Percentiles rank a stretch among this genome's conserved stretches.
phyloP scores from a whole-genome alignment of 441 rosid species.

The Erysimum cheiri region DNA sequence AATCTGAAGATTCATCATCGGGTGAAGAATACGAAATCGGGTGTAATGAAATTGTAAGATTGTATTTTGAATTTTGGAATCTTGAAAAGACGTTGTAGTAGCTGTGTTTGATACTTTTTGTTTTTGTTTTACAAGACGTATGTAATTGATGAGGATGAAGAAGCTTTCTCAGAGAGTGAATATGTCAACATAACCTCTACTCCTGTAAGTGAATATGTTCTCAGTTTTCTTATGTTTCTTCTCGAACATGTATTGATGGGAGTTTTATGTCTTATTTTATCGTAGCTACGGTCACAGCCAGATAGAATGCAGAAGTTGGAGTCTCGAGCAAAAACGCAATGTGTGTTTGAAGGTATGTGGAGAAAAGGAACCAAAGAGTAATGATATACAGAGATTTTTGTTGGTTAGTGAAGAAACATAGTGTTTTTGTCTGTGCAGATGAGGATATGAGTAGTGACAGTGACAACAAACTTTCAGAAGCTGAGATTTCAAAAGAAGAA shows the following conservation, averaged over 20 bases:
- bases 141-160: slow-evolving; percentile 34
- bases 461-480: slow-evolving; percentile 39
- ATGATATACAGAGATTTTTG: not conserved
- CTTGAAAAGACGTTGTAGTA: slow-evolving; percentile 16
- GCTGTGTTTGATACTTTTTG: not conserved
- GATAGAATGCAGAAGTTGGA: slow-evolving; percentile 34
- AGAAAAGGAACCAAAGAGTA: slow-evolving; percentile 15
- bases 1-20: slow-evolving; percentile 14
- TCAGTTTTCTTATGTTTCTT: slow-evolving; percentile 22
- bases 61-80: slow-evolving; percentile 5
- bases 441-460: slow-evolving; percentile 44
- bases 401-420: slow-evolving; percentile 30
- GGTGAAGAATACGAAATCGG: slow-evolving; percentile 8
- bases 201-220: slow-evolving; percentile 27
- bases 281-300: slow-evolving; percentile 37
- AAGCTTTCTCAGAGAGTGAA: slow-evolving; percentile 36
- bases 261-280: not conserved
- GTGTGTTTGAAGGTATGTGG: slow-evolving; percentile 42
- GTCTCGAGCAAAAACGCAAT: slow-evolving; percentile 39
- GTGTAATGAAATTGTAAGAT: slow-evolving; percentile 33
- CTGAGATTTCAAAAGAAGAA: slow-evolving; percentile 36
- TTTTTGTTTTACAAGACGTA: slow-evolving; percentile 22
- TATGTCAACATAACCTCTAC: slow-evolving; percentile 2
- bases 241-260: slow-evolving; percentile 13
- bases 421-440: slow-evolving; percentile 46